Conservation (phyloP, 2,329 filamentous ascomycete genomes). For the Myriosclerotinia duriaeana region DNA sequence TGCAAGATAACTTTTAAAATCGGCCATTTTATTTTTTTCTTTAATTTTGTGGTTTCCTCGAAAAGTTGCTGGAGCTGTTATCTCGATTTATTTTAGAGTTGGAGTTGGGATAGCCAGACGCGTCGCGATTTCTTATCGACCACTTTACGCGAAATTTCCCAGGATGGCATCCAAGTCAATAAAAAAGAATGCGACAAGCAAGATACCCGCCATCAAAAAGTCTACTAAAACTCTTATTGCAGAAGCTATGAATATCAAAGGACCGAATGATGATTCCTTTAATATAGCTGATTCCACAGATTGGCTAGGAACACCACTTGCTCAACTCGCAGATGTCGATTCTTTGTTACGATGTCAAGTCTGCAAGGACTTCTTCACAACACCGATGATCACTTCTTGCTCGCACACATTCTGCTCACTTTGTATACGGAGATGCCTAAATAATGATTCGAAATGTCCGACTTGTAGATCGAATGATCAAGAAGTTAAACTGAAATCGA, state of each 20-base stretch:
- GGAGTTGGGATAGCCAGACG: not conserved
- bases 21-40: conserved; percentile 36
- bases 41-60: conserved; percentile 21
- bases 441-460: conserved; percentile 82
- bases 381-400: conserved; percentile 92
- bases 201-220: not conserved
- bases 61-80: conserved; percentile 15
- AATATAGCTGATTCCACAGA: conserved; percentile 76
- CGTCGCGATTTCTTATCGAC: conserved; percentile 23
- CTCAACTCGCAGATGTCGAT: conserved; percentile 69
- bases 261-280: conserved; percentile 30
- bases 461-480: conserved; percentile 77
- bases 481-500: conserved; percentile 79
- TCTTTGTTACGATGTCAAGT: conserved; percentile 89
- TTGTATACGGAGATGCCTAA: conserved; percentile 85
- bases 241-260: conserved; percentile 25
- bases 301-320: conserved; percentile 72
- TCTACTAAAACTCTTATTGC: not conserved
- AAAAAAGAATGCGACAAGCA: conserved; percentile 26
- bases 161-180: conserved; percentile 22
- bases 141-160: conserved; percentile 37
- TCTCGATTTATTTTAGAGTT: conserved; percentile 20
- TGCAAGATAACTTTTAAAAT: conserved; percentile 41
- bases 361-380: conserved; percentile 96
- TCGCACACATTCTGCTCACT: conserved; percentile 95